Percentiles rank a stretch among this genome's conserved stretches.
Evolutionary conservation across 1,139 yeast genomes (phyloP).

Genomic region (Taphrina flavorubra): DNA sequence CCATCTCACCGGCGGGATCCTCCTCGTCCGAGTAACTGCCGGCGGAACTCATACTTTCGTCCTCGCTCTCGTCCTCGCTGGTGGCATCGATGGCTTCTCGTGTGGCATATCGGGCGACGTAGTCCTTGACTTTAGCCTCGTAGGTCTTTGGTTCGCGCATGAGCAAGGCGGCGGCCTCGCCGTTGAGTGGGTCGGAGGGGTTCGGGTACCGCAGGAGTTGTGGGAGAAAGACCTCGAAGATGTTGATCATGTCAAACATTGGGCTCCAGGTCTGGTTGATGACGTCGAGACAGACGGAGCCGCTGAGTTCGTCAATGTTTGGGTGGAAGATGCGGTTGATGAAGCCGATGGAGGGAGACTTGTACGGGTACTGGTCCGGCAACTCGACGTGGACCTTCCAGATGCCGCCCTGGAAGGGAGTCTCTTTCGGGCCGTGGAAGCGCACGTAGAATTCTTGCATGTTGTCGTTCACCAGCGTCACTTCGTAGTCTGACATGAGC

Average conservation of each 20-base stretch:
- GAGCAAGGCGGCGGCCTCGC: slow-evolving; percentile 86
- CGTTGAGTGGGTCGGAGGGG: slow-evolving; percentile 90
- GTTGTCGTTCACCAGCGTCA: slow-evolving; percentile 79
- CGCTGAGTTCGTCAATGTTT: slow-evolving; percentile 75
- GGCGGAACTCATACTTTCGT: slow-evolving; percentile 57
- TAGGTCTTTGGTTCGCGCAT: slow-evolving; percentile 72
- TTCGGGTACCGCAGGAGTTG: slow-evolving; percentile 91
- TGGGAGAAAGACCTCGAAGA: slow-evolving; percentile 91
- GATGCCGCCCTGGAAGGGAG: slow-evolving; percentile 86
- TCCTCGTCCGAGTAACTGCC: slow-evolving; percentile 58
- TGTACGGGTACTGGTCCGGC: slow-evolving; percentile 94
- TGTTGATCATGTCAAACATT: slow-evolving; percentile 85
- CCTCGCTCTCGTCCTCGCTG: slow-evolving; percentile 49
- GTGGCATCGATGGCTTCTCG: slow-evolving; percentile 53
- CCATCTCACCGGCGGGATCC: slow-evolving; percentile 56
- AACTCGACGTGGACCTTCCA: slow-evolving; percentile 94
- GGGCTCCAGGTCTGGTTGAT: slow-evolving; percentile 99
- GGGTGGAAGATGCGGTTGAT: slow-evolving; percentile 92
- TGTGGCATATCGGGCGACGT: slow-evolving; percentile 77
- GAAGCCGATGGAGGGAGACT: slow-evolving; percentile 94
- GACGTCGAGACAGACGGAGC: slow-evolving; percentile 94
- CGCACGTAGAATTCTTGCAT: slow-evolving; percentile 89
- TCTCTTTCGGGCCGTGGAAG: slow-evolving; percentile 85
- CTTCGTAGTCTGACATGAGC: slow-evolving; percentile 94
- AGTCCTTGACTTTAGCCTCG: slow-evolving; percentile 68